Evolutionary conservation across 805 yeast genomes (phyloP).

Genomic region (Candida stauntonica): DNA sequence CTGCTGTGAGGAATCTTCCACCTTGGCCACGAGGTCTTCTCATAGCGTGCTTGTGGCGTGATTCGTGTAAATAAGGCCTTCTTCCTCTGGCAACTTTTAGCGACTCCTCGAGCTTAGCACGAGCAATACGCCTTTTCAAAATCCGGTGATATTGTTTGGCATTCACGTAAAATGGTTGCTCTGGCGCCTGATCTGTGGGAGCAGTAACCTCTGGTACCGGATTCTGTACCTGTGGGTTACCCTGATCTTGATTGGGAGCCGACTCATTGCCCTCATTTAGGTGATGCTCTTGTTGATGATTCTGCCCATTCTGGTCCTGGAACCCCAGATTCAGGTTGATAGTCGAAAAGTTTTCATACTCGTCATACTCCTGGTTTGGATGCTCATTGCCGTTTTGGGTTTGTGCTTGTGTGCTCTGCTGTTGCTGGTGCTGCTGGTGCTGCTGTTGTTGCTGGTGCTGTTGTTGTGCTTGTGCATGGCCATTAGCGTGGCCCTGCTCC

Average conservation of each 20-base stretch:
- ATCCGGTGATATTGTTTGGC: constrained; percentile 97
- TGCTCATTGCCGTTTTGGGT: not conserved
- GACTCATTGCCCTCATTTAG: too few relatives aligned
- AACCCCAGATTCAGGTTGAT: not conserved
- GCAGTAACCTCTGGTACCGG: too few relatives aligned
- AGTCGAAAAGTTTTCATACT: not conserved
- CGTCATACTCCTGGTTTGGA: not conserved
- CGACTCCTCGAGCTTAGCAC: constrained; percentile 88
- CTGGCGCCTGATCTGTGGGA: constrained; percentile 29
- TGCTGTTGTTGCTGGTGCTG: constrained; percentile 12
- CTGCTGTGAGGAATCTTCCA: constrained; percentile 94
- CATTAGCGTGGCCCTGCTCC: constrained; percentile 3
- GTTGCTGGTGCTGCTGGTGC: constrained; percentile 6
- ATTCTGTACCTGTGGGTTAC: constrained; percentile 1
- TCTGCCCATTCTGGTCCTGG: constrained; percentile 1
- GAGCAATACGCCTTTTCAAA: constrained; percentile 84
- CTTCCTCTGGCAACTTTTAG: constrained; percentile 85
- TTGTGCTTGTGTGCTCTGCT: constrained; percentile 8
- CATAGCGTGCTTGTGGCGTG: constrained; percentile 98
- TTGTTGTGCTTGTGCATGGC: constrained; percentile 13
- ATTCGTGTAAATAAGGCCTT: constrained; percentile 91
- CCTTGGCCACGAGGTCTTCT: constrained; percentile 99
- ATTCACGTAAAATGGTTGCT: constrained; percentile 95
- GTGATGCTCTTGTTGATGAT: constrained; percentile 6
- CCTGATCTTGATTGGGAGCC: not conserved